These are phyloP conservation scores for Penicillium dipodomyicola DNA, from an alignment of 495 filamentous ascomycete genomes.

Conservation along the genomic window DNA sequence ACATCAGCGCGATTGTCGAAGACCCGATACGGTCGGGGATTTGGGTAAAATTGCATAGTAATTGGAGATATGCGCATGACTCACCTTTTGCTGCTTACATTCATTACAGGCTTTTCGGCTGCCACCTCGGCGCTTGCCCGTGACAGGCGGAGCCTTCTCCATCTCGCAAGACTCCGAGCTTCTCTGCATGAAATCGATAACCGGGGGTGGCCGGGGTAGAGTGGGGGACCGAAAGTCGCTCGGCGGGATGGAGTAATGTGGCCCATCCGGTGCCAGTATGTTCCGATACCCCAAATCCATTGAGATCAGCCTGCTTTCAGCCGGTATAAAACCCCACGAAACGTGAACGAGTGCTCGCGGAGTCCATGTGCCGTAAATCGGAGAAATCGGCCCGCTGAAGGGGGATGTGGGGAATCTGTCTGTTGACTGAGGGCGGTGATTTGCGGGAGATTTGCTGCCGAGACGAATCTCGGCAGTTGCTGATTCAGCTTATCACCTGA, in stretches of 20 bases:
- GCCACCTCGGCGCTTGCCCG: constrained; percentile 48
- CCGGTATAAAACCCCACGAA: constrained; percentile 38
- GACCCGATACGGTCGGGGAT: neutral
- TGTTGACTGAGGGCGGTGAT: neutral
- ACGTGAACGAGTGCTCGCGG: constrained; percentile 25
- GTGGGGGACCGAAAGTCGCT: constrained; percentile 47
- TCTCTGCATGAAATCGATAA: constrained; percentile 34
- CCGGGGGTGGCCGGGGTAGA: constrained; percentile 37
- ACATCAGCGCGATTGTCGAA: constrained; percentile 8
- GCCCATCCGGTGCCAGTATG: constrained; percentile 40
- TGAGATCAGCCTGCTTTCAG: constrained; percentile 33
- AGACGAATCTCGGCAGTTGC: constrained; percentile 34
- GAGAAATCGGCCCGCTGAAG: constrained; percentile 29
- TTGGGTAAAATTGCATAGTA: constrained; percentile 2
- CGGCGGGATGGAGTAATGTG: constrained; percentile 32
- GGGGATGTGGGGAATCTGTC: constrained; percentile 6
- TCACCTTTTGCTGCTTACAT: constrained; percentile 52
- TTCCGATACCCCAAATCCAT: constrained; percentile 47
- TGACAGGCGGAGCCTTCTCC: constrained; percentile 46
- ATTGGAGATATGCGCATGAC: constrained; percentile 18
- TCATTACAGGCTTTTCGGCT: constrained; percentile 51
- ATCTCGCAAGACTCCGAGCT: constrained; percentile 39
- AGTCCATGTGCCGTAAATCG: constrained; percentile 47
- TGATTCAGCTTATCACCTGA: constrained; percentile 25
- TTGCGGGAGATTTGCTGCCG: constrained; percentile 9